These are phyloP conservation scores for Lentinula guzmanii DNA, from an alignment of 768 basidiomycete species.

Conservation along the genomic window DNA sequence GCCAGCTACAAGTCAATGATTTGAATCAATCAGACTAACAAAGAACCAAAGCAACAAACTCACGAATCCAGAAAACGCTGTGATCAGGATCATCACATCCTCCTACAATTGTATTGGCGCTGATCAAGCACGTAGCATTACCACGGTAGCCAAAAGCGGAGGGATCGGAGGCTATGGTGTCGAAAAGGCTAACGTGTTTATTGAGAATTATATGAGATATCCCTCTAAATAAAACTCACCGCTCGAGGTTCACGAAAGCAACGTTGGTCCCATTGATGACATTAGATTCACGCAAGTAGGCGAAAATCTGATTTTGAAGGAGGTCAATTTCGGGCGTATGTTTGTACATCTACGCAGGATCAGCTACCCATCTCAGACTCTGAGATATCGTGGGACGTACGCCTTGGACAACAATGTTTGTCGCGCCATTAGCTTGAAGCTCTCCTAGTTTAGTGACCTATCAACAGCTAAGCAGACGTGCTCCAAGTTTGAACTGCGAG, in stretches of 20 bases:
- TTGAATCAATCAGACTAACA: not conserved
- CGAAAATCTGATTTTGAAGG: constrained; percentile 21
- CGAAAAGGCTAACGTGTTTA: constrained; percentile 14
- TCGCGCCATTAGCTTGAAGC: constrained; percentile 22
- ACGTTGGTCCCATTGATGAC: constrained; percentile 22
- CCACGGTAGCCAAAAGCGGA: constrained; percentile 20
- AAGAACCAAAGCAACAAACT: constrained; percentile 9
- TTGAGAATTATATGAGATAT: not conserved
- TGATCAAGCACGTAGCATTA: constrained; percentile 24
- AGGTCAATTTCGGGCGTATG: constrained; percentile 20
- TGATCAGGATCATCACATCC: constrained; percentile 23
- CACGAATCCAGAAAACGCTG: constrained; percentile 24
- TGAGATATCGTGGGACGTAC: constrained; percentile 7
- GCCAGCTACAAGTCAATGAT: not conserved
- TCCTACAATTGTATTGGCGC: constrained; percentile 21
- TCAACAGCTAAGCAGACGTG: not conserved
- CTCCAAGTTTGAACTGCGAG: too few relatives aligned
- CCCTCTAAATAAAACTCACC: constrained; percentile 7
- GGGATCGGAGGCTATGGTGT: constrained; percentile 17
- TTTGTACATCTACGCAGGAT: constrained; percentile 20
- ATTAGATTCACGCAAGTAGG: constrained; percentile 18
- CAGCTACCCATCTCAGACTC: not conserved
- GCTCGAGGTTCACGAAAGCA: constrained; percentile 23
- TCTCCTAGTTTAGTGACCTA: constrained; percentile 19
- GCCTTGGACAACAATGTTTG: constrained; percentile 25